Base-by-base conservation (phyloP, 805 yeast genomes). In the Naumovozyma baii region DNA sequence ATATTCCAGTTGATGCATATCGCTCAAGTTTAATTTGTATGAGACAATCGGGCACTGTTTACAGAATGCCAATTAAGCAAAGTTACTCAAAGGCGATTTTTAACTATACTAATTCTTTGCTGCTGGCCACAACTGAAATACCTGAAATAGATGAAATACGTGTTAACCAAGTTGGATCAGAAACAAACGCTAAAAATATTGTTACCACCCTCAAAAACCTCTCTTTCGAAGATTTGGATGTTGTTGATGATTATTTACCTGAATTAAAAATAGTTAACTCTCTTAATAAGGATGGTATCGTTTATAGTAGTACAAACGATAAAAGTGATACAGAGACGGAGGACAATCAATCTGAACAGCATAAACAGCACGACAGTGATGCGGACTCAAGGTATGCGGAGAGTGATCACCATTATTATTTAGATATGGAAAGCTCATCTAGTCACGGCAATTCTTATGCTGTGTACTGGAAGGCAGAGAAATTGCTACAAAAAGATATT, bases 41-140 rank as follows among this genome's bases (percentile, higher is more conserved):
- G 82, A 68, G 96, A 47, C 94, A 85, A 51, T 83, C 94, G 1
- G 96, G 96, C 3, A 80, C 84, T 39, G 78, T 87, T 0, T 87
- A 83, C 59, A 69, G 81, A 42, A 83, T 83, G 88, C 73, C 80
- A 0, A 83, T 80, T 0, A 62, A 67, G 1, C 90, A 83, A 54
- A 73, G 82, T 37, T 78, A 78, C 25, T 76, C 76, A 29, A 68
- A 78, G 7, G 55, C 82, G 7, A 67, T 66, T 13, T 82, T 87
- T 59, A 83, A 78, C 48, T 76, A 90, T 1, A 72, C 68, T 49
- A 83, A 83, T 51, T 85, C 80, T 39, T 59, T 83, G 28, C 65
- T 79, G 3, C 62, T 78, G 34, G 65, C 78, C 2, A 85, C 58
- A 30, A 59, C 52, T 37, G 63, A 57, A 15, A 54, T 50, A 1